These are phyloP conservation scores for Lipomyces yamanashiensis DNA, from an alignment of 805 yeast genomes.

Conservation along the genomic window DNA sequence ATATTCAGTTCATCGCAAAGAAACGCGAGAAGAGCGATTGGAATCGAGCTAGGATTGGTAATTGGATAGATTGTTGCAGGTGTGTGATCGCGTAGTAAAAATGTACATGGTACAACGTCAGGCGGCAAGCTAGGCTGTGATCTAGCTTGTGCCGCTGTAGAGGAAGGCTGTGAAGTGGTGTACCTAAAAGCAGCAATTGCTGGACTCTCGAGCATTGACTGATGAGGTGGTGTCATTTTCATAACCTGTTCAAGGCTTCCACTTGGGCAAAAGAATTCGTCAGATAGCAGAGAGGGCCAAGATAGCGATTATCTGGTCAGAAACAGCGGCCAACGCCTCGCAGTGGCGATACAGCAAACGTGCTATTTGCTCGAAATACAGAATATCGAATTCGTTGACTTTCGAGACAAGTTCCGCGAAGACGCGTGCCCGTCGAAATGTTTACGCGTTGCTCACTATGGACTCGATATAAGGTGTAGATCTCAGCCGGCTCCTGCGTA, in stretches of 20 bases:
- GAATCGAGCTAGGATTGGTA: slow-evolving; percentile 66
- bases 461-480: slow-evolving; percentile 4
- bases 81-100: slow-evolving; percentile 82
- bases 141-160: slow-evolving; percentile 1
- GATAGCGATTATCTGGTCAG: too few relatives aligned
- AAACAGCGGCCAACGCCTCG: background rate
- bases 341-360: background rate
- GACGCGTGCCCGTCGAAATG: background rate
- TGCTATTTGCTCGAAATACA: too few relatives aligned
- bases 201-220: slow-evolving; percentile 29
- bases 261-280: too few relatives aligned
- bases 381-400: too few relatives aligned
- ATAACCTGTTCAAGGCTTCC: background rate
- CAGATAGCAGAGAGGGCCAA: too few relatives aligned
- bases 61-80: slow-evolving; percentile 93
- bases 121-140: slow-evolving; percentile 17
- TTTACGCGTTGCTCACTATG: slow-evolving; percentile 13
- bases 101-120: slow-evolving; percentile 67
- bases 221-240: slow-evolving; percentile 18
- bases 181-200: slow-evolving; percentile 33
- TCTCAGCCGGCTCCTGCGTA: slow-evolving; percentile 21
- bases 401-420: background rate
- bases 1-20: slow-evolving; percentile 89
- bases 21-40: slow-evolving; percentile 77
- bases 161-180: slow-evolving; percentile 12